Evolutionary conservation across 805 yeast species (phyloP), one percentile per base, ranked within the genome.

Genomic region (Wickerhamomyces chaumierensis): DNA sequence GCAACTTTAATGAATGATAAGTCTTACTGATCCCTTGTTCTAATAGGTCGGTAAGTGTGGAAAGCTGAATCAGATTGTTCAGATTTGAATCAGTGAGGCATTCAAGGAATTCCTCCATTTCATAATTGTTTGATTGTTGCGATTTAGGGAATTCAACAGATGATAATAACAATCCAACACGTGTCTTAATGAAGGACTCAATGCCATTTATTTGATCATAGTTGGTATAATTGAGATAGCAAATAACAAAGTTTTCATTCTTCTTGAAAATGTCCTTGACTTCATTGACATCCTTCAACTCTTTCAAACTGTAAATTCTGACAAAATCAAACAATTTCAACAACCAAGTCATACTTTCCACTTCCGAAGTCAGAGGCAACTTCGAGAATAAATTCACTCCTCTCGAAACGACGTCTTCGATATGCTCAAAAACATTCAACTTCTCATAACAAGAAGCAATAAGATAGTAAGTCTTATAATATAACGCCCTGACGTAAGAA

Each of bases 81-180:
- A 25, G 44, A 15, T 35, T 25, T 3, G 37, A 40, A n/a, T 34
- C 25, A 2, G 48, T 29, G 50, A 54, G 35, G 51, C 48, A 33
- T 53, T 58, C 40, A 56, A 56, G 16, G 57, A 61, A 53, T 47
- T 56, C 54, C 49, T 65, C 57, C 36, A 60, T 36, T 39, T 50
- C 38, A 19, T 31, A 33, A 46, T 62, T 42, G 46, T 57, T 53
- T 37, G 38, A 3, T 38, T 62, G 65, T 11, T 60, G 55, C 2
- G 78, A 73, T 23, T 52, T 56, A 0, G 79, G 79, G 43, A 73
- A 73, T 8, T 51, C 49, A 2, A 62, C 43, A 0, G 46, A 34
- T 2, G 52, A 38, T 16, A 65, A 33, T 2, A 58, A 39, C 0
- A 21, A 3, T 5, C 34, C 19, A 3, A 52, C 37, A 18, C 50